Conservation (phyloP, 2,329 filamentous ascomycete species). For the Xylariaceae sp. region DNA sequence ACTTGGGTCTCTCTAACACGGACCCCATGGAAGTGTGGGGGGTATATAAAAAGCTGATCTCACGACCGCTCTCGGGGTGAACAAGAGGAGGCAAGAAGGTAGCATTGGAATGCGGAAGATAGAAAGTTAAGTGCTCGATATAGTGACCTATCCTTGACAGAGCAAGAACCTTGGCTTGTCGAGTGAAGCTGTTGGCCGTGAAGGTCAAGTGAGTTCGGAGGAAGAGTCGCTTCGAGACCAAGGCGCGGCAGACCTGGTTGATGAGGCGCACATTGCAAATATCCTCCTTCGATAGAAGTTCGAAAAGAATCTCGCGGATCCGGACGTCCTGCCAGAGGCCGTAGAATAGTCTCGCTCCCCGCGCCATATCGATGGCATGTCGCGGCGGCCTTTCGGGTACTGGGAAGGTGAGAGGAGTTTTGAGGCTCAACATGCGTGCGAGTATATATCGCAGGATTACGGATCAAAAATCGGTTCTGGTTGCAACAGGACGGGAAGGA, state of each 20-base stretch:
- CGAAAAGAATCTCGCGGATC: constrained; percentile 48
- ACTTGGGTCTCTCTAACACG: constrained; percentile 63
- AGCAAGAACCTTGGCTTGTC: constrained; percentile 65
- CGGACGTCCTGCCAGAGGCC: constrained; percentile 49
- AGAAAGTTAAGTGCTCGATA: constrained; percentile 72
- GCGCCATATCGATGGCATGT: constrained; percentile 51
- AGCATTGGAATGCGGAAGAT: constrained; percentile 67
- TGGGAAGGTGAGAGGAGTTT: constrained; percentile 15
- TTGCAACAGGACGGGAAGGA: constrained; percentile 11
- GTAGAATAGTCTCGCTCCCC: constrained; percentile 47
- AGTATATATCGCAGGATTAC: constrained; percentile 17
- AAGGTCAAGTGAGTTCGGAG: constrained; percentile 65
- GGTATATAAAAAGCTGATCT: constrained; percentile 76
- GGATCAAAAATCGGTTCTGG: constrained; percentile 13
- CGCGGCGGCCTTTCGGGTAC: constrained; percentile 29
- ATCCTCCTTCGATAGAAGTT: constrained; percentile 45
- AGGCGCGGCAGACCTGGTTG: constrained; percentile 64
- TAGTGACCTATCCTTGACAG: constrained; percentile 73
- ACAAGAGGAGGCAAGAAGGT: constrained; percentile 83
- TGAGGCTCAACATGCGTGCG: constrained; percentile 5
- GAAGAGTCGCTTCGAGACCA: constrained; percentile 66
- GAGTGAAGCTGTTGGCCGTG: constrained; percentile 69
- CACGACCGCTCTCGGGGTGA: constrained; percentile 68
- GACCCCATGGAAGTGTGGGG: constrained; percentile 64
- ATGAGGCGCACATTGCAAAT: constrained; percentile 59